phyloP scores from a whole-genome alignment of 768 basidiomycete species.

The Leccinum subtestaceum region DNA sequence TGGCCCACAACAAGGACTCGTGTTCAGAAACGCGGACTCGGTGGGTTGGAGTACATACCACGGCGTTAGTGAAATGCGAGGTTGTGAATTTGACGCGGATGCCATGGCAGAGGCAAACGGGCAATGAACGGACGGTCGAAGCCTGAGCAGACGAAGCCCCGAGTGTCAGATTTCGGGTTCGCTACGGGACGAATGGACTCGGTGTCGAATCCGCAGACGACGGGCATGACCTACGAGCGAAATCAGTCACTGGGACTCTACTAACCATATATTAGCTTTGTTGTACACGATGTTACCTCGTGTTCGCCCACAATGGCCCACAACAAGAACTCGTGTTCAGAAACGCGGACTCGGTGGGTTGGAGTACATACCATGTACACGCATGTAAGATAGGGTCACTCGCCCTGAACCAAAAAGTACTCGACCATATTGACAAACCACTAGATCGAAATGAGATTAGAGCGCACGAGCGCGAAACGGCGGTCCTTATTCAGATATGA shows the following conservation, averaged over 20 bases:
- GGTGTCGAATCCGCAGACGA: slow-evolving; percentile 16
- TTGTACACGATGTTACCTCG: no score
- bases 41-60: no score
- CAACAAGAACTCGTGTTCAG: no score
- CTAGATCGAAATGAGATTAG: background rate
- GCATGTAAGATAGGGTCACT: no score
- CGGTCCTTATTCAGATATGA: background rate
- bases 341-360: no score
- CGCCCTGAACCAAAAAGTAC: background rate
- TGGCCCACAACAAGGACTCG: no score
- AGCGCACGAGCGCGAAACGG: background rate
- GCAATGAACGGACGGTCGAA: slow-evolving; percentile 13
- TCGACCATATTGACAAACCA: background rate
- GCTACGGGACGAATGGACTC: background rate
- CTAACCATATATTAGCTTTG: no score
- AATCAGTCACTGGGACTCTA: no score
- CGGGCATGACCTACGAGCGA: slow-evolving; percentile 7
- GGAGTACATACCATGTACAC: no score
- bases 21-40: no score
- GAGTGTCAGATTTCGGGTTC: slow-evolving; percentile 9
- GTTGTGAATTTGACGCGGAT: slow-evolving; percentile 14
- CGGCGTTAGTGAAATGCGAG: slow-evolving; percentile 1
- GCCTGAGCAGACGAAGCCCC: background rate
- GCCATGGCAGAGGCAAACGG: slow-evolving; percentile 17
- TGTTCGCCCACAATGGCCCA: no score